phyloP scores from a whole-genome alignment of 371 early-diverging fungal genomes.

The Mucor plumbeus region DNA sequence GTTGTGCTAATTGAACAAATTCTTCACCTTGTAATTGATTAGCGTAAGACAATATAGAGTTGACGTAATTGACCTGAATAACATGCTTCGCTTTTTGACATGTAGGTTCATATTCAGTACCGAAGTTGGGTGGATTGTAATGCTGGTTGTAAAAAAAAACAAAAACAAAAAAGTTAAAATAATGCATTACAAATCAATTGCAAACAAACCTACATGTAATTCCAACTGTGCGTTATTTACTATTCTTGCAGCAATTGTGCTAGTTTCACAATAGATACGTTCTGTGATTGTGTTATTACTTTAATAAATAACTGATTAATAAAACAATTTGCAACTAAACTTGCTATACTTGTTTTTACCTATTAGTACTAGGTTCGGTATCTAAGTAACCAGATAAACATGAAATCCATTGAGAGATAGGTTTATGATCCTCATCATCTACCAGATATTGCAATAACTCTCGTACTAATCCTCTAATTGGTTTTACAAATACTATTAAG shows the following conservation, averaged over 20 bases:
- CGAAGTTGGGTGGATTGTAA: not conserved
- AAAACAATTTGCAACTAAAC: not conserved
- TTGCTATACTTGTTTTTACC: not conserved
- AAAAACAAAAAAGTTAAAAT: too few relatives aligned
- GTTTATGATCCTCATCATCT: slow-evolving; percentile 17
- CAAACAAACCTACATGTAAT: slow-evolving; percentile 10
- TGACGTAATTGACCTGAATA: slow-evolving; percentile 13
- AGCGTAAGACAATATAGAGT: not conserved
- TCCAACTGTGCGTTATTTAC: slow-evolving; percentile 23
- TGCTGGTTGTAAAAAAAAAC: not conserved
- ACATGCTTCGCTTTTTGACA: not conserved
- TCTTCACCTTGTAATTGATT: slow-evolving; percentile 7
- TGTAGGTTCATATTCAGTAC: not conserved
- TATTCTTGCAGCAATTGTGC: slow-evolving; percentile 20
- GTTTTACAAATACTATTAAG: slow-evolving; percentile 28
- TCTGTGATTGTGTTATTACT: slow-evolving; percentile 8
- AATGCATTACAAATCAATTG: too few relatives aligned
- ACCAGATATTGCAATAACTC: slow-evolving; percentile 26
- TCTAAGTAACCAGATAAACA: slow-evolving; percentile 2
- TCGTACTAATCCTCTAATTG: slow-evolving; percentile 19
- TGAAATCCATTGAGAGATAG: slow-evolving; percentile 18
- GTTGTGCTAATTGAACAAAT: not conserved
- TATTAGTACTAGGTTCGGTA: not conserved
- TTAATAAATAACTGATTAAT: not conserved
- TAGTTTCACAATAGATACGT: slow-evolving; percentile 17